Evolutionary conservation across 768 basidiomycete genomes (phyloP).

Genomic region (Pisolithus microcarpus): DNA sequence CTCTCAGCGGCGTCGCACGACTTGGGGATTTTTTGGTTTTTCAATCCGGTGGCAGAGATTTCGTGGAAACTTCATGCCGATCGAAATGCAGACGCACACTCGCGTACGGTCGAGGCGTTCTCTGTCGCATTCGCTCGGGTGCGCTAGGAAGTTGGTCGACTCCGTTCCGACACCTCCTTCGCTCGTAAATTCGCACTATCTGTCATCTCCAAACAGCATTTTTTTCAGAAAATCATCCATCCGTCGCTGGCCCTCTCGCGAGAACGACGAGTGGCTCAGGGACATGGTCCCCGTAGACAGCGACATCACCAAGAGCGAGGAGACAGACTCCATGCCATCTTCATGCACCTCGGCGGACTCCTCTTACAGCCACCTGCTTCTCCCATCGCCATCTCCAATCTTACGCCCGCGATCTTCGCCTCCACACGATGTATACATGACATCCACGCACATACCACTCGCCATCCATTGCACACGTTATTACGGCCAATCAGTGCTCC

Average conservation of each 20-base stretch:
- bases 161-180: constrained; percentile 53
- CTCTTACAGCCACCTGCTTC: constrained; percentile 5
- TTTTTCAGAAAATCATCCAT: constrained; percentile 35
- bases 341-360: constrained; percentile 14
- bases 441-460: constrained; percentile 5
- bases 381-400: constrained; percentile 13
- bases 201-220: constrained; percentile 42
- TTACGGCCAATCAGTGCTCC: constrained; percentile 11
- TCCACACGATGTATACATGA: constrained; percentile 11
- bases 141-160: constrained; percentile 19
- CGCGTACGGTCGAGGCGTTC: constrained; percentile 13
- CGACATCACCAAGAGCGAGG: constrained; percentile 5
- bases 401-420: constrained; percentile 19
- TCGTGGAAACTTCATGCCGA: no score
- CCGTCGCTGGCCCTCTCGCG: constrained; percentile 37
- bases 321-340: constrained; percentile 14
- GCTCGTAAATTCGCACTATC: constrained; percentile 47
- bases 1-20: not conserved
- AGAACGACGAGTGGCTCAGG: constrained; percentile 55
- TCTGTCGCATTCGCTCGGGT: not conserved
- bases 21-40: no score
- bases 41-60: no score
- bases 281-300: constrained; percentile 46
- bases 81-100: not conserved
- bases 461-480: constrained; percentile 4